Evolutionary conservation across 2,329 filamentous ascomycete genomes (phyloP), one percentile per base, ranked within the genome.

Genomic region (Calonectria pteridis): DNA sequence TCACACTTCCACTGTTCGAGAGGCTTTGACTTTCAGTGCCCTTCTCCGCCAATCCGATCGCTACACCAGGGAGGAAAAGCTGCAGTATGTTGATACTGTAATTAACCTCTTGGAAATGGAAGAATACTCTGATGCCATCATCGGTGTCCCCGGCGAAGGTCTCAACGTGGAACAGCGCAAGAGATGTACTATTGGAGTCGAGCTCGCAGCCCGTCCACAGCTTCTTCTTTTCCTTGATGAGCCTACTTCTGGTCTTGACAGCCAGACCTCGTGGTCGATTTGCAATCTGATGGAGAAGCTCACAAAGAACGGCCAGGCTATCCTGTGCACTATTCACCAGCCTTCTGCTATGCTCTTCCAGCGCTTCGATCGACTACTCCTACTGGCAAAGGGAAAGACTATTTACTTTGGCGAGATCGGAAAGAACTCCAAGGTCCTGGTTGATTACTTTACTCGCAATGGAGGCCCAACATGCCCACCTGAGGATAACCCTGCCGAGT

Each of bases 21-120:
- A 62, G 7, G 55, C 55, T 28, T 10, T 62, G 23, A 62, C 23
- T 7, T 62, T 62, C 23, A 40, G 55, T 28, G 55, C 55, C 13
- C 55, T 62, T 40, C 55, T 62, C 18, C 55, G 55, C 13, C 55
- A 62, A 11, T 16, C 35, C 16, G 55, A 62, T 18, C 55, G 55
- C 6, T 62, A 62, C 23, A 40, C 55, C 23, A 62, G 29, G 88
- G 85, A 89, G 37, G 94, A 97, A 80, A 97, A 97, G 84, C 83
- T 95, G 2, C 92, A 90, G 1, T 97, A 97, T 75, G 94, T 96
- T 18, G 92, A 95, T 65, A 93, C 96, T 79, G 93, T 92, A 16
- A 91, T 92, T 76, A 85, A 87, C 80, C 88, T 93, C 81, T 84
- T 93, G 9, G 88, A 89, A 71, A 92, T 93, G 90, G 83, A 88